Percentiles rank a stretch among this genome's conserved stretches.
These are phyloP conservation scores for Medicago ruthenica DNA, from an alignment of 306 rosid species.

Conservation along the genomic window DNA sequence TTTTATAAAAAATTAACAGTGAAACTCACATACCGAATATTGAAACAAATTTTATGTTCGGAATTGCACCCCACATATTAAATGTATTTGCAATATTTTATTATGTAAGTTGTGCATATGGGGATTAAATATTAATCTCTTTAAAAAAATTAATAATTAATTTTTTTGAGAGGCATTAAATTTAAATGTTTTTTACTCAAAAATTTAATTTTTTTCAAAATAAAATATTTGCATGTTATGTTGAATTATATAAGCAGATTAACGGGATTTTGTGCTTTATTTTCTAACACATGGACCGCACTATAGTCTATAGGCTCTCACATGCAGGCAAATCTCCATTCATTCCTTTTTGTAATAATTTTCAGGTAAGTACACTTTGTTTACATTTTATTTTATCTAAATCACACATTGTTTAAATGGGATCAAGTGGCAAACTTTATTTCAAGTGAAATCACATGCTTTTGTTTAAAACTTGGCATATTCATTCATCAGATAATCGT, in stretches of 20 bases:
- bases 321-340: constrained; percentile 21
- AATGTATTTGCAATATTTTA: too few species aligned
- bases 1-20: too few species aligned
- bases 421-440: neutral
- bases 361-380: neutral
- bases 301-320: constrained; percentile 27
- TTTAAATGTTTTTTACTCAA: too few species aligned
- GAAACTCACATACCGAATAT: too few species aligned
- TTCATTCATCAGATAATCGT: too few species aligned
- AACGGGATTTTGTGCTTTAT: constrained; percentile 17
- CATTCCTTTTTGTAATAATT: neutral
- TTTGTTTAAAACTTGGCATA: too few species aligned
- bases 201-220: neutral
- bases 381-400: neutral
- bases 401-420: neutral
- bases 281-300: constrained; percentile 49
- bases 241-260: neutral
- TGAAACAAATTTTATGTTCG: too few species aligned
- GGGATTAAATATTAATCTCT: too few species aligned
- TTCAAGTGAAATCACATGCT: neutral
- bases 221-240: constrained; percentile 8
- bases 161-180: too few species aligned
- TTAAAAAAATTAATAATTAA: too few species aligned
- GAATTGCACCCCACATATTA: too few species aligned
- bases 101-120: too few species aligned